Conservation (phyloP, 192 early-diverging fungal species). For the Rhizophagus clarus region DNA sequence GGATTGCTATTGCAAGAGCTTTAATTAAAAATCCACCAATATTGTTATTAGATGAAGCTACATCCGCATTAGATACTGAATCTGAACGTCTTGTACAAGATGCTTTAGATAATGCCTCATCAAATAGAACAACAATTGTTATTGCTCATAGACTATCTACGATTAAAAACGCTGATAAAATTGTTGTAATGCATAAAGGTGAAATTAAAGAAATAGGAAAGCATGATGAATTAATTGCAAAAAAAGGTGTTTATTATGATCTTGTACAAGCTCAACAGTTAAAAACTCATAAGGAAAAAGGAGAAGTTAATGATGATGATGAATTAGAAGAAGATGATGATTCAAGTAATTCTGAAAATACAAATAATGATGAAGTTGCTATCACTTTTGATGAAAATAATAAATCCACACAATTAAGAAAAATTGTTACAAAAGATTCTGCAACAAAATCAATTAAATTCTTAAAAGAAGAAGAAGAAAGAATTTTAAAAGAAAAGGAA, state of each 20-base stretch:
- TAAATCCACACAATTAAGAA: constrained; percentile 35
- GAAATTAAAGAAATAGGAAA: constrained; percentile 72
- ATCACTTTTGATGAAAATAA: constrained; percentile 30
- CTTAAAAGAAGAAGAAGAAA: constrained; percentile 39
- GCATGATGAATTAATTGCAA: constrained; percentile 70
- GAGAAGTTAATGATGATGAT: constrained; percentile 33
- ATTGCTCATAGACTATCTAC: constrained; percentile 91
- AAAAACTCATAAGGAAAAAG: constrained; percentile 39
- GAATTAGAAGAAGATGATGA: constrained; percentile 30
- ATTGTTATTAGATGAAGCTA: constrained; percentile 86
- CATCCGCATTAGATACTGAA: constrained; percentile 82
- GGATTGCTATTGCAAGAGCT: constrained; percentile 93
- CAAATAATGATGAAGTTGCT: constrained; percentile 33
- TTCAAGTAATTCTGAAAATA: constrained; percentile 5
- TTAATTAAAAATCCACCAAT: constrained; percentile 86
- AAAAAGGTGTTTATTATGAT: constrained; percentile 56
- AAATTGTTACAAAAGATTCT: constrained; percentile 43
- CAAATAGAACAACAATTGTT: constrained; percentile 83
- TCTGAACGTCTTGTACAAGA: constrained; percentile 78
- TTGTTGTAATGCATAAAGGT: constrained; percentile 79
- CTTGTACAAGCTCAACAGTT: constrained; percentile 69
- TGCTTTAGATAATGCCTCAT: constrained; percentile 72
- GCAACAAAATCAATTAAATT: constrained; percentile 39
- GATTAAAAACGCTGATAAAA: constrained; percentile 79
- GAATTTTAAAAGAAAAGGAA: constrained; percentile 41